Evolutionary conservation across 495 filamentous ascomycete genomes (phyloP).

Genomic region (Lophiostoma macrostomum): DNA sequence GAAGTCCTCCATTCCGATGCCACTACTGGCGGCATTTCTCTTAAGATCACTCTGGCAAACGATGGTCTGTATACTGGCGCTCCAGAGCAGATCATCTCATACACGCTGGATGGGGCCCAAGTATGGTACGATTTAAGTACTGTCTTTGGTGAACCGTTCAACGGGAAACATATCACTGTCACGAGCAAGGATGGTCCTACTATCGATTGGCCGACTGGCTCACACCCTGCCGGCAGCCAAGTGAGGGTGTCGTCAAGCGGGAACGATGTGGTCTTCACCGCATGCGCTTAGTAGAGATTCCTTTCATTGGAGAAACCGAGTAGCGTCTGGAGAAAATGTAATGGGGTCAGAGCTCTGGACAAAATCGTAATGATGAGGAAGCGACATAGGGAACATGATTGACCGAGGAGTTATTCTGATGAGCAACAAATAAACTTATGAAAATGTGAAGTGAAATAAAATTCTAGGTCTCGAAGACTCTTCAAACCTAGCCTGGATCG

Average conservation of each 20-base stretch:
- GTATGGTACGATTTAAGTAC: constrained; percentile 58
- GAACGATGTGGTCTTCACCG: constrained; percentile 22
- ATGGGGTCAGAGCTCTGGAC: background rate
- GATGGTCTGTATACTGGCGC: constrained; percentile 54
- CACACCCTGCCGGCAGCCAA: constrained; percentile 52
- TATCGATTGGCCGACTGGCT: constrained; percentile 52
- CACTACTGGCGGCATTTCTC: constrained; percentile 50
- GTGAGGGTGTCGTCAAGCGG: constrained; percentile 13
- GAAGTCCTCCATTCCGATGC: constrained; percentile 22
- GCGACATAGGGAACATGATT: no score
- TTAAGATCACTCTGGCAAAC: constrained; percentile 52
- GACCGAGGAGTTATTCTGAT: background rate
- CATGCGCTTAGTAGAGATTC: constrained; percentile 16
- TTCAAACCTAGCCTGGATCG: no score
- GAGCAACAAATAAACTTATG: no score
- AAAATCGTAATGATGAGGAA: background rate
- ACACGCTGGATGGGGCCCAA: constrained; percentile 48
- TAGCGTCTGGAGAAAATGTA: background rate
- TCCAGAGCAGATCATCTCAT: constrained; percentile 54
- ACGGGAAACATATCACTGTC: constrained; percentile 46
- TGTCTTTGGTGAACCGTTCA: constrained; percentile 57
- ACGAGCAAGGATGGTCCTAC: constrained; percentile 36
- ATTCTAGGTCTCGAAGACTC: no score
- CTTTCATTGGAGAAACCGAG: no score
- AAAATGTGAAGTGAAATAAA: no score